A percentile compares a stretch with the other conserved stretches of the same genome.
Conservation (phyloP, 805 yeast genomes). For the Nakazawaea populi region DNA sequence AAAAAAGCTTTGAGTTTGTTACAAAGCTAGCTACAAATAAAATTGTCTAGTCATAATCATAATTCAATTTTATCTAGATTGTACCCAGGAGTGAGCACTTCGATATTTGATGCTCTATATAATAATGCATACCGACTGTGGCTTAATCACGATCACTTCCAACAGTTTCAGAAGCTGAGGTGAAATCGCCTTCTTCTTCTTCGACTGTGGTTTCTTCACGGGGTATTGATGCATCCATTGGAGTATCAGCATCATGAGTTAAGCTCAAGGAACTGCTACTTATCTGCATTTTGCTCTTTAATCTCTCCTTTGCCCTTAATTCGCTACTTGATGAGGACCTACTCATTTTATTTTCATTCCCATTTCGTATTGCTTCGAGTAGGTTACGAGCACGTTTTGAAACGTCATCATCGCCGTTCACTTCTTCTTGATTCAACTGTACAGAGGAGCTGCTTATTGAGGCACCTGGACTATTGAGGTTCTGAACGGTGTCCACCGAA, state of each 20-base stretch:
- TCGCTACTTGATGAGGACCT: conserved; percentile 6
- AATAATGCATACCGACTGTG: too few species aligned
- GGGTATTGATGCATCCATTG: not conserved
- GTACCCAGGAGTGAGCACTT: too few species aligned
- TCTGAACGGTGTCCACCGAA: not conserved
- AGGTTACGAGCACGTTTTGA: conserved; percentile 8
- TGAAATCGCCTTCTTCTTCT: conserved; percentile 12
- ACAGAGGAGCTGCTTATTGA: conserved; percentile 16
- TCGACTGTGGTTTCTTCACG: not conserved
- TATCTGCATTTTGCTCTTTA: conserved; percentile 6
- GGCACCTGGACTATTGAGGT: conserved; percentile 30
- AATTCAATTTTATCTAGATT: conserved; percentile 1
- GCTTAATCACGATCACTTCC: too few species aligned
- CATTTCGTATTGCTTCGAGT: conserved; percentile 5
- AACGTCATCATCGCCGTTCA: conserved; percentile 7
- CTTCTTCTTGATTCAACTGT: not conserved
- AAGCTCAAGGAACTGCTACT: conserved; percentile 9
- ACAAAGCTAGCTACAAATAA: conserved; percentile 5
- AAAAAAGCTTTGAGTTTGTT: conserved; percentile 45
- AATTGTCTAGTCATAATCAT: not conserved
- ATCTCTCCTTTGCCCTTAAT: conserved; percentile 6
- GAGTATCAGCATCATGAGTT: not conserved
- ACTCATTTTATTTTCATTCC: not conserved
- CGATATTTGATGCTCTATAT: too few species aligned
- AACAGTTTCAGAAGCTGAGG: not conserved